These are phyloP conservation scores for Lipomyces anomalus DNA, from an alignment of 805 yeast species.

Conservation along the genomic window DNA sequence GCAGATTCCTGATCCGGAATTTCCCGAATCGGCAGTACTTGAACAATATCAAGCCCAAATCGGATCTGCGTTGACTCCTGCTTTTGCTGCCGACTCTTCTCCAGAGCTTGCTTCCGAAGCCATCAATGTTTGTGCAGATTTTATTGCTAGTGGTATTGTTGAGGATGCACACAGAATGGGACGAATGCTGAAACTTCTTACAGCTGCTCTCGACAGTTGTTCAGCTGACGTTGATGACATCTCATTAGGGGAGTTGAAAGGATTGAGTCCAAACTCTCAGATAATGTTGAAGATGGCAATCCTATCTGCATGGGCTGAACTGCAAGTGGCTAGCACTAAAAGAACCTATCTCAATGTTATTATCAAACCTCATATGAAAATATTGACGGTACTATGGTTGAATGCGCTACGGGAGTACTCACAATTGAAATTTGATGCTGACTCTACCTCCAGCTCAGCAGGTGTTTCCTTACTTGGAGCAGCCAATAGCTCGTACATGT, in stretches of 20 bases:
- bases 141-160: conserved; percentile 58
- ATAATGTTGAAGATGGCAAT: conserved; percentile 35
- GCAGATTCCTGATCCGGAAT: conserved; percentile 63
- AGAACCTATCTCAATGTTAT: conserved; percentile 36
- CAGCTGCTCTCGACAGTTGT: conserved; percentile 57
- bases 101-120: conserved; percentile 73
- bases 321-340: conserved; percentile 29
- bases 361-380: conserved; percentile 46
- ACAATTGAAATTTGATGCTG: conserved; percentile 51
- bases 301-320: conserved; percentile 40
- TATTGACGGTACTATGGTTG: conserved; percentile 75
- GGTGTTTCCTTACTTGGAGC: background rate
- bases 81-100: conserved; percentile 68
- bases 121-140: conserved; percentile 67
- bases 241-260: conserved; percentile 34
- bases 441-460: too few relatives aligned
- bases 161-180: conserved; percentile 43
- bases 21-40: conserved; percentile 61
- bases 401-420: conserved; percentile 69
- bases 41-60: conserved; percentile 96
- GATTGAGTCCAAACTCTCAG: conserved; percentile 34
- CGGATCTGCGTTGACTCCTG: conserved; percentile 81
- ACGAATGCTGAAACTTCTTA: conserved; percentile 59
- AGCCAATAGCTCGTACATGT: background rate
- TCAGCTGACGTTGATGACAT: conserved; percentile 24